These are phyloP conservation scores for Schizonepeta tenuifolia DNA, from an alignment of 257 asterid genomes.

Conservation along the genomic window DNA sequence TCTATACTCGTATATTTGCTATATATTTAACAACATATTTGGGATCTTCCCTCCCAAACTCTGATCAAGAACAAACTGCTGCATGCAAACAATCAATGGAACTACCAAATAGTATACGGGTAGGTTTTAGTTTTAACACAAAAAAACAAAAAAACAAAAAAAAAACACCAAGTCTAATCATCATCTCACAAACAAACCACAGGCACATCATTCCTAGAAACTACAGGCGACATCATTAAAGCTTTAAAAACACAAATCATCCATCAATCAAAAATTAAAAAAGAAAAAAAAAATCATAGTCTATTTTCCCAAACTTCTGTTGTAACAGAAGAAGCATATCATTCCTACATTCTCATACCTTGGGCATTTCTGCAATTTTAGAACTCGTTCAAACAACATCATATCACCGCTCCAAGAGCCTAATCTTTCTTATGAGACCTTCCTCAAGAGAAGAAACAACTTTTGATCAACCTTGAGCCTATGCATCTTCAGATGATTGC, in stretches of 20 bases:
- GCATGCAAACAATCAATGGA: not conserved
- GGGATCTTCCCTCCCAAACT: not conserved
- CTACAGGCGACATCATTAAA: not conserved
- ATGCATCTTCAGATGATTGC: constrained; percentile 56
- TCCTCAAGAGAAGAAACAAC: constrained; percentile 84
- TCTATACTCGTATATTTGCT: no score
- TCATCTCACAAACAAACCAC: not conserved
- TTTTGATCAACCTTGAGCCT: constrained; percentile 64
- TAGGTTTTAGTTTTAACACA: not conserved
- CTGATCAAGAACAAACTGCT: not conserved
- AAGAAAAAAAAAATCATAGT: no score
- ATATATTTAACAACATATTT: no score
- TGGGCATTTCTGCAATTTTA: not conserved
- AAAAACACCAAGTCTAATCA: not conserved
- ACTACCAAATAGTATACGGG: not conserved
- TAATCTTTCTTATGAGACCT: constrained; percentile 49
- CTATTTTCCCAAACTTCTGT: not conserved
- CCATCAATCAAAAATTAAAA: no score
- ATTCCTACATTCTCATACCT: not conserved
- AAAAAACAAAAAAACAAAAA: no score
- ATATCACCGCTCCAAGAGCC: not conserved
- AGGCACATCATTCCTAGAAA: not conserved
- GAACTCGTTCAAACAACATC: constrained; percentile 3
- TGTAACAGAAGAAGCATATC: not conserved
- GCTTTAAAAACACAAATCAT: not conserved